These are phyloP conservation scores for Chaetomium cochliodes DNA, from an alignment of 495 filamentous ascomycete genomes.

Conservation along the genomic window DNA sequence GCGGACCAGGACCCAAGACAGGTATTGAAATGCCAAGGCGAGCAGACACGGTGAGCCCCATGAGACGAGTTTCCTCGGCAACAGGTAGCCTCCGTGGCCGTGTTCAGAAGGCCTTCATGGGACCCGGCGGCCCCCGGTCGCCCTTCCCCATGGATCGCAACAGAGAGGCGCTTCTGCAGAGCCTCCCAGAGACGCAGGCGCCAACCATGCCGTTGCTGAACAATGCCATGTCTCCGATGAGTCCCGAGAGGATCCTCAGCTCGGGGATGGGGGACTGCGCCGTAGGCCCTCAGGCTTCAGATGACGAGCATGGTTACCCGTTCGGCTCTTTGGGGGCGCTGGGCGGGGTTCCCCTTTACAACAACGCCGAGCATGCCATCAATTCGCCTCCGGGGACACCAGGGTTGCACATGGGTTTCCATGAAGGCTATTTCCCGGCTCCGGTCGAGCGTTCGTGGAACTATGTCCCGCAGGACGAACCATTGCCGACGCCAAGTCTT, in stretches of 20 bases:
- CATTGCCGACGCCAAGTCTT: slow-evolving; percentile 45
- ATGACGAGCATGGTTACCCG: slow-evolving; percentile 39
- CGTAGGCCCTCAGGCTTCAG: slow-evolving; percentile 37
- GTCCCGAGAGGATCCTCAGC: slow-evolving; percentile 28
- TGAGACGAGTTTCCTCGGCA: slow-evolving; percentile 50
- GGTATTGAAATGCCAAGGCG: slow-evolving; percentile 41
- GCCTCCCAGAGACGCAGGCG: slow-evolving; percentile 39
- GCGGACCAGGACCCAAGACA: slow-evolving; percentile 40
- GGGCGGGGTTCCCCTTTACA: slow-evolving; percentile 24
- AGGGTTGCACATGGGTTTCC: slow-evolving; percentile 37
- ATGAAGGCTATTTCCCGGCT: slow-evolving; percentile 35
- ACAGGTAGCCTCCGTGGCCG: slow-evolving; percentile 39
- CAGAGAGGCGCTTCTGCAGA: slow-evolving; percentile 42
- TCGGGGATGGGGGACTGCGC: slow-evolving; percentile 36
- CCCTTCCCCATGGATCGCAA: slow-evolving; percentile 46
- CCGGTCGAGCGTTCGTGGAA: slow-evolving; percentile 35
- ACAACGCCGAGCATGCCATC: slow-evolving; percentile 34
- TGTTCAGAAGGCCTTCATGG: slow-evolving; percentile 43
- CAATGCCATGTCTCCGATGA: slow-evolving; percentile 39
- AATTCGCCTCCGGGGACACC: slow-evolving; percentile 52
- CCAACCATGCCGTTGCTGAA: slow-evolving; percentile 38
- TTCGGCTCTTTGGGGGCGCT: slow-evolving; percentile 31
- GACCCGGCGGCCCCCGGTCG: slow-evolving; percentile 42
- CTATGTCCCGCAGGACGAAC: slow-evolving; percentile 42
- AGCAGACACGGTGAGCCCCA: slow-evolving; percentile 41